A percentile compares a stretch with the other conserved stretches of the same genome.
phyloP scores from a whole-genome alignment of 306 rosid species.

The Fragaria ananassa region DNA sequence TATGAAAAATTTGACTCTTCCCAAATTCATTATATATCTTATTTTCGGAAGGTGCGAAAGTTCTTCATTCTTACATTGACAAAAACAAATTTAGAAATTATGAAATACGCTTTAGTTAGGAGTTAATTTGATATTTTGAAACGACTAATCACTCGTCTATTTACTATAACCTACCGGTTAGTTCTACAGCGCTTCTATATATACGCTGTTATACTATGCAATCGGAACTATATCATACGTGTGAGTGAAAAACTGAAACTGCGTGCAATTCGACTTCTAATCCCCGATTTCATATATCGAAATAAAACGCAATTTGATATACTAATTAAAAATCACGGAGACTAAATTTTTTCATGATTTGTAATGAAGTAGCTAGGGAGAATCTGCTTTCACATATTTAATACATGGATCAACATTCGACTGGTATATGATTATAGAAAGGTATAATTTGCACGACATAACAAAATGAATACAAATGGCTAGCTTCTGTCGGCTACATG shows the following conservation, averaged over 20 bases:
- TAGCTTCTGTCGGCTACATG: neutral
- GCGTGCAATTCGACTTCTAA: too few relatives aligned
- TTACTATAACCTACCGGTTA: too few relatives aligned
- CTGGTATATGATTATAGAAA: neutral
- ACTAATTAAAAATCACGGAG: neutral
- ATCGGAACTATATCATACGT: too few relatives aligned
- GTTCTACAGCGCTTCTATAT: too few relatives aligned
- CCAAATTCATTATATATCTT: neutral
- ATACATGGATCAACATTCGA: neutral
- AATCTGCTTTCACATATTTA: neutral
- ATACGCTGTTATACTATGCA: too few relatives aligned
- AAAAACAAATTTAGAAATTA: too few relatives aligned
- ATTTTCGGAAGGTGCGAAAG: neutral
- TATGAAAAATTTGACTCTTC: neutral
- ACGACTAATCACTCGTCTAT: too few relatives aligned
- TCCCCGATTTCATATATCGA: too few relatives aligned
- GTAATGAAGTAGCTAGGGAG: neutral
- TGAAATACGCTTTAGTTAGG: too few relatives aligned
- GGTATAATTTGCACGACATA: neutral
- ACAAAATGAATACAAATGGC: neutral
- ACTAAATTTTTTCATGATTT: neutral
- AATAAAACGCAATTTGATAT: too few relatives aligned
- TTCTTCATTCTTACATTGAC: neutral
- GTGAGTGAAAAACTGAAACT: too few relatives aligned
- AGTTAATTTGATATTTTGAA: too few relatives aligned